Conservation (phyloP, 208 protist species). For the Trypanosoma vivax region DNA sequence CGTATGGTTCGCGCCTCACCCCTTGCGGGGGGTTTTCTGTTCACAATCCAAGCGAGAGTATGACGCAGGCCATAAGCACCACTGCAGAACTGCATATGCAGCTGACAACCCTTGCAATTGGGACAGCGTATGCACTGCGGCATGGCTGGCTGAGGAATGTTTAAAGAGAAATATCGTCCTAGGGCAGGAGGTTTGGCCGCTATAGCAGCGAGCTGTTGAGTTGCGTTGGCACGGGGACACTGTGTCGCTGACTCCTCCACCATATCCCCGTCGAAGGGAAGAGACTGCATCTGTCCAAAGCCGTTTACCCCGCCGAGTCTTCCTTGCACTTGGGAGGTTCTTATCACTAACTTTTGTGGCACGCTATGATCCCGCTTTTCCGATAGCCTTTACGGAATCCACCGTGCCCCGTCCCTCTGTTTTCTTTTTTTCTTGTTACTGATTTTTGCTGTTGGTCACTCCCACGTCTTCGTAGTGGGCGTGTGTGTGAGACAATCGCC, state of each 20-base stretch:
- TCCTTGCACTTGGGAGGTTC: no score
- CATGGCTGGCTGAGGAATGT: background rate
- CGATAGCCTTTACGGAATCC: background rate
- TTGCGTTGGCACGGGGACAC: no score
- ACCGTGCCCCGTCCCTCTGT: slow-evolving; percentile 1
- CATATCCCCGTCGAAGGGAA: no score
- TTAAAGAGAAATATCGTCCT: slow-evolving; percentile 16
- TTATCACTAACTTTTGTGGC: no score
- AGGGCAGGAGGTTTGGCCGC: slow-evolving; percentile 10
- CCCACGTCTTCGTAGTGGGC: no score
- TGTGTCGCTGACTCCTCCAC: background rate
- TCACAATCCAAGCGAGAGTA: slow-evolving; percentile 13
- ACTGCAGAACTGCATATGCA: slow-evolving; percentile 23
- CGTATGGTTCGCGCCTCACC: slow-evolving; percentile 10
- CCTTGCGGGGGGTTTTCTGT: slow-evolving; percentile 1
- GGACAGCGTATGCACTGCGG: slow-evolving; percentile 18
- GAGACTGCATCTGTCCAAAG: no score
- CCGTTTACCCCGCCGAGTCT: no score
- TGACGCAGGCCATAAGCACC: slow-evolving; percentile 24
- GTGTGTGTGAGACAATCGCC: no score
- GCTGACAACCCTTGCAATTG: slow-evolving; percentile 21
- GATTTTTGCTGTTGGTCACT: background rate
- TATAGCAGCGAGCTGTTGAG: no score
- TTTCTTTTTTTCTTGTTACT: slow-evolving; percentile 6
- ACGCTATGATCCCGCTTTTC: no score